These are phyloP conservation scores for Dichotomopilus funicola DNA, from an alignment of 2,329 filamentous ascomycete genomes.

Conservation along the genomic window DNA sequence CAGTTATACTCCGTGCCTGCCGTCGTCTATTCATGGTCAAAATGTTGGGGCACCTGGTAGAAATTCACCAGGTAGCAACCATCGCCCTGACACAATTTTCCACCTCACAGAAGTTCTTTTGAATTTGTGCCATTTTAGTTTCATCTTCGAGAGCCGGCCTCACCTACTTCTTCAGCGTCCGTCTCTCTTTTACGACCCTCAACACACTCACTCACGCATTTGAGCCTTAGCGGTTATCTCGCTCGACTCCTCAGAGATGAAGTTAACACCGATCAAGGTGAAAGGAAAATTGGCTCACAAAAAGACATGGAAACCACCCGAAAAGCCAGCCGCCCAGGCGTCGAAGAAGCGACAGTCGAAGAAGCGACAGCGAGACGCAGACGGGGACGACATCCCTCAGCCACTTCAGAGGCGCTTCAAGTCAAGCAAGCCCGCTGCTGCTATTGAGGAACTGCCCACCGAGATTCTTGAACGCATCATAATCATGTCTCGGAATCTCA, in stretches of 20 bases:
- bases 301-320: slow-evolving; percentile 13
- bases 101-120: too few relatives aligned
- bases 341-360: slow-evolving; percentile 5
- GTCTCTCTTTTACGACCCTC: too few relatives aligned
- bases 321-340: not conserved
- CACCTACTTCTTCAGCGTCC: too few relatives aligned
- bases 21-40: too few relatives aligned
- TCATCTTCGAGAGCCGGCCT: too few relatives aligned
- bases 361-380: slow-evolving; percentile 12
- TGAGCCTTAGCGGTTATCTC: not conserved
- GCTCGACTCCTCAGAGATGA: slow-evolving; percentile 29
- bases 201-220: too few relatives aligned
- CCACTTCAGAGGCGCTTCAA: slow-evolving; percentile 4
- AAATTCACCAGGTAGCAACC: too few relatives aligned
- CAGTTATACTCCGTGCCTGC: too few relatives aligned
- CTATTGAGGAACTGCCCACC: slow-evolving; percentile 37
- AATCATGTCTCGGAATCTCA: slow-evolving; percentile 42
- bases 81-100: too few relatives aligned
- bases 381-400: not conserved
- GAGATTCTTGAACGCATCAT: slow-evolving; percentile 51
- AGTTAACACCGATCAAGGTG: slow-evolving; percentile 43
- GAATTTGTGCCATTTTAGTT: too few relatives aligned
- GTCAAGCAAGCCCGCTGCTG: slow-evolving; percentile 21
- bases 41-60: too few relatives aligned
- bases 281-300: slow-evolving; percentile 35